Percentiles rank a stretch among this genome's conserved stretches.
phyloP scores from a whole-genome alignment of 257 asterid genomes.

The Verbena officinalis region DNA sequence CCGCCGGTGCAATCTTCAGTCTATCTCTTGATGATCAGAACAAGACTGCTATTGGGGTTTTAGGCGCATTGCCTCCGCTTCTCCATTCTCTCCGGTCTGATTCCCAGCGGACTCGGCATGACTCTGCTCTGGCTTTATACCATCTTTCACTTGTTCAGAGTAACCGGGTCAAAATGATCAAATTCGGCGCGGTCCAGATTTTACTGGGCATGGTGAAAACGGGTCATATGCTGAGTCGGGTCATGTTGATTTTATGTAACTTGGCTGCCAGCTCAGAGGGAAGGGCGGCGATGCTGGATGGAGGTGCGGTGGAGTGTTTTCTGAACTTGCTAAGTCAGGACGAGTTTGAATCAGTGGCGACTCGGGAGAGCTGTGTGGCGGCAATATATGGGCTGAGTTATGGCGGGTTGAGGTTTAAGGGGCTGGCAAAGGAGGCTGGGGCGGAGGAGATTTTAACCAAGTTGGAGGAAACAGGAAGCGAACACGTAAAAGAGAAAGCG shows the following conservation, averaged over 20 bases:
- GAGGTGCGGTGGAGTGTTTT: conserved; percentile 64
- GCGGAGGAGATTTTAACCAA: conserved; percentile 70
- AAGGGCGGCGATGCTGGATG: conserved; percentile 77
- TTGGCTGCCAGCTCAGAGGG: conserved; percentile 78
- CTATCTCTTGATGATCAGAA: conserved; percentile 83
- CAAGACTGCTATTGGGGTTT: conserved; percentile 86
- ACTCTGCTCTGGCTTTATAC: conserved; percentile 80
- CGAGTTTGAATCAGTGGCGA: conserved; percentile 50
- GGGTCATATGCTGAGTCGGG: conserved; percentile 68
- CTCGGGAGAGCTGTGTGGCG: conserved; percentile 64
- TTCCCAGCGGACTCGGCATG: conserved; percentile 83
- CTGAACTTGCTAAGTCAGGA: conserved; percentile 46
- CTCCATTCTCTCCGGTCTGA: conserved; percentile 75
- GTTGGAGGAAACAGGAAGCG: conserved; percentile 51
- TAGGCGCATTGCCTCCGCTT: conserved; percentile 89
- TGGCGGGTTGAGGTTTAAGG: conserved; percentile 93
- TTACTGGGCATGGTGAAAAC: conserved; percentile 68
- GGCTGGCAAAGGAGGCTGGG: conserved; percentile 84
- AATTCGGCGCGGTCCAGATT: conserved; percentile 69
- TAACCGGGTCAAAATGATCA: conserved; percentile 78
- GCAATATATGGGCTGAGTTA: conserved; percentile 78
- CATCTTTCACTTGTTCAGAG: conserved; percentile 83
- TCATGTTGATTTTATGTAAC: conserved; percentile 64
- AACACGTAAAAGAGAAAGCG: conserved; percentile 49
- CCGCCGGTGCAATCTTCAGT: conserved; percentile 91